Base-by-base conservation (phyloP, 352 stramenopile genomes). In the Proteromonas lacertae region DNA sequence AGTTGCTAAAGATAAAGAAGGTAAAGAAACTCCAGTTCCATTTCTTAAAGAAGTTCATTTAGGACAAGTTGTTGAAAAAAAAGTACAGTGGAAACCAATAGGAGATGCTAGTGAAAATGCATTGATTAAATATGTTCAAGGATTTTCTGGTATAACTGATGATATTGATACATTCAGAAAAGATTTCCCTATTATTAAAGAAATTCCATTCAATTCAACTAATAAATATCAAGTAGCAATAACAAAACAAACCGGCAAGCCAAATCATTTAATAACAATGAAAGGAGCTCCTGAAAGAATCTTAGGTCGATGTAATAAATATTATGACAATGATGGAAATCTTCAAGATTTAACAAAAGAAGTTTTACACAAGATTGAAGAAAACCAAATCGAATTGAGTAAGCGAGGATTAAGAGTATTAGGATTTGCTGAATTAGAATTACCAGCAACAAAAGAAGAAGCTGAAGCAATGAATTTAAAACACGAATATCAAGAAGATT, bases 281-380 rank as follows among this genome's bases (percentile, higher is more conserved):
- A 96, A 96, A 52, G 83, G 81, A 40, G 83, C 80, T 0, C 81
- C 81, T 1, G 83, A 96, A 38, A 64, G 71, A 31, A 86, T 94
- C 48, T 58, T 88, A n/a, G 53, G 60, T 16, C 55, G 74, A 14
- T 96, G 82, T 49, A 48, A 53, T 28, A 58, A 59, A 13, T 51
- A 75, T 14, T 42, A 83, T 45, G 45, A 18, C 9, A 48, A 56
- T 16, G 66, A 93, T 48, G 40, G 40, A 4, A 20, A 8, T 18
- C n/a, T 40, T 7, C 4, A 39, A 17, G 21, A 18, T 4, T 13
- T 42, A 7, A 16, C 7, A 8, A 4, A 14, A 13, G 9, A 3
- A 10, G 18, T 36, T 16, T 14, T 8, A 22, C 3, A 3, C 4
- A 14, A 36, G 14, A 65, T 73, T 29, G 46, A 48, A 4, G 47